A percentile compares a stretch with the other conserved stretches of the same genome.
Evolutionary conservation across 2,329 filamentous ascomycete species (phyloP).

Genomic region (Penicillium sp.): DNA sequence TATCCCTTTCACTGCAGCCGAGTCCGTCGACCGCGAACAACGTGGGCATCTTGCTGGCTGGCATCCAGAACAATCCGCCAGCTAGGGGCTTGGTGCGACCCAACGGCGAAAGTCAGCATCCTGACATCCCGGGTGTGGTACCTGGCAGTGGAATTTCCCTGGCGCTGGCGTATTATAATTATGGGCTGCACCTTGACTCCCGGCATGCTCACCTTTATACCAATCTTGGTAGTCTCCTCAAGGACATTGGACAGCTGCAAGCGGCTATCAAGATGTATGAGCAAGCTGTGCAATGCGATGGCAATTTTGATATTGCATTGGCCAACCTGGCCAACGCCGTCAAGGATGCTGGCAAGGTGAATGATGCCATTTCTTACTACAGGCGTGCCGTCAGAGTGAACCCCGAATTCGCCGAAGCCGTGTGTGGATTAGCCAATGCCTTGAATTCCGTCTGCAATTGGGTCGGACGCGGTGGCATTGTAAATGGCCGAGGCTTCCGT

Average conservation of each 20-base stretch:
- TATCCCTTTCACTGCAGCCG: slow-evolving; percentile 87
- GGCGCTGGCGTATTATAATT: slow-evolving; percentile 90
- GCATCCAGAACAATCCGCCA: slow-evolving; percentile 67
- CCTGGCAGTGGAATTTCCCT: slow-evolving; percentile 83
- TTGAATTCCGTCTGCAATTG: slow-evolving; percentile 96
- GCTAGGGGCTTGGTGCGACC: slow-evolving; percentile 35
- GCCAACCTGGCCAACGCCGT: slow-evolving; percentile 96
- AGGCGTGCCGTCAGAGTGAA: slow-evolving; percentile 84
- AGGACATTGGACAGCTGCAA: slow-evolving; percentile 89
- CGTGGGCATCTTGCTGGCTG: slow-evolving; percentile 91
- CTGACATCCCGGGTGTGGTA: slow-evolving; percentile 66
- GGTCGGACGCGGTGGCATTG: slow-evolving; percentile 79
- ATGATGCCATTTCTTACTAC: slow-evolving; percentile 89
- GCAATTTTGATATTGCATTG: slow-evolving; percentile 91
- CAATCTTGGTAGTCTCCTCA: slow-evolving; percentile 88
- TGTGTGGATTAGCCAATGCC: slow-evolving; percentile 90
- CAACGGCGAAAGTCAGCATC: slow-evolving; percentile 38
- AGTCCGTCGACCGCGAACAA: slow-evolving; percentile 98
- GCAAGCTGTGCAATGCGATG: slow-evolving; percentile 83
- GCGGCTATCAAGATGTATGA: slow-evolving; percentile 97
- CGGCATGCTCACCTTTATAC: slow-evolving; percentile 95
- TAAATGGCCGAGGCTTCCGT: slow-evolving; percentile 63
- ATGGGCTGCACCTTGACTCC: slow-evolving; percentile 77
- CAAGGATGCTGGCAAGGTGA: slow-evolving; percentile 89
- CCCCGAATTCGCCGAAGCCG: slow-evolving; percentile 91